These are phyloP conservation scores for Podila horticola DNA, from an alignment of 192 early-diverging fungal species.

Conservation along the genomic window DNA sequence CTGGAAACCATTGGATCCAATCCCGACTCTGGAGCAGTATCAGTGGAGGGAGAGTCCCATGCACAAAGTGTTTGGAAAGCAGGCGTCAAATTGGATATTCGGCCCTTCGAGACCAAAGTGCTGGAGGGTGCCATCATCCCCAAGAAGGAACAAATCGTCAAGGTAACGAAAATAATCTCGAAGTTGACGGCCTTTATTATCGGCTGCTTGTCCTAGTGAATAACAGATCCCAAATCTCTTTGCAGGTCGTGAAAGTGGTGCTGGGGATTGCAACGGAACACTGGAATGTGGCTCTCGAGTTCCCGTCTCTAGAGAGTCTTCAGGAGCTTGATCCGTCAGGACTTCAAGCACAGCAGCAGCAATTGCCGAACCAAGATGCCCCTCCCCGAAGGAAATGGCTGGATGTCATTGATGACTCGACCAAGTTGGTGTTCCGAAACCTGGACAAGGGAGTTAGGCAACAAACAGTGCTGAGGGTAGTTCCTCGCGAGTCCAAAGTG, in stretches of 20 bases:
- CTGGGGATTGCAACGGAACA: constrained; percentile 54
- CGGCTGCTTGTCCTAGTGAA: no score
- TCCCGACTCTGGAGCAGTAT: constrained; percentile 17
- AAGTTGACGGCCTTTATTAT: background rate
- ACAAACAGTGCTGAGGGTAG: constrained; percentile 54
- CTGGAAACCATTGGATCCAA: background rate
- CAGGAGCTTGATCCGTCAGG: constrained; percentile 37
- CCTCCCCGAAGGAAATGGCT: constrained; percentile 25
- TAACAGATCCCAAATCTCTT: background rate
- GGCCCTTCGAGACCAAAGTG: constrained; percentile 60
- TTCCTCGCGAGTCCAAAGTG: constrained; percentile 70
- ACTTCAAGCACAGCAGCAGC: background rate
- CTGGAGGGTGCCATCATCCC: constrained; percentile 68
- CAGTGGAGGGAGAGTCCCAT: constrained; percentile 2
- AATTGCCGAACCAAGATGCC: constrained; percentile 18
- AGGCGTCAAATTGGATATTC: constrained; percentile 59
- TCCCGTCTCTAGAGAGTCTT: constrained; percentile 27
- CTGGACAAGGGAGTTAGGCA: constrained; percentile 69
- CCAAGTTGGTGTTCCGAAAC: constrained; percentile 36
- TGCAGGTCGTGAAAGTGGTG: constrained; percentile 55
- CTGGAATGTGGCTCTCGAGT: constrained; percentile 60
- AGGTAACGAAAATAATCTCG: constrained; percentile 58
- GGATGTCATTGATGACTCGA: constrained; percentile 6
- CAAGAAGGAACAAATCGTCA: constrained; percentile 64
- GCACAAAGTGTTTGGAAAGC: constrained; percentile 40